Evolutionary conservation across 805 yeast genomes (phyloP).

Genomic region (Priceomyces castillae): DNA sequence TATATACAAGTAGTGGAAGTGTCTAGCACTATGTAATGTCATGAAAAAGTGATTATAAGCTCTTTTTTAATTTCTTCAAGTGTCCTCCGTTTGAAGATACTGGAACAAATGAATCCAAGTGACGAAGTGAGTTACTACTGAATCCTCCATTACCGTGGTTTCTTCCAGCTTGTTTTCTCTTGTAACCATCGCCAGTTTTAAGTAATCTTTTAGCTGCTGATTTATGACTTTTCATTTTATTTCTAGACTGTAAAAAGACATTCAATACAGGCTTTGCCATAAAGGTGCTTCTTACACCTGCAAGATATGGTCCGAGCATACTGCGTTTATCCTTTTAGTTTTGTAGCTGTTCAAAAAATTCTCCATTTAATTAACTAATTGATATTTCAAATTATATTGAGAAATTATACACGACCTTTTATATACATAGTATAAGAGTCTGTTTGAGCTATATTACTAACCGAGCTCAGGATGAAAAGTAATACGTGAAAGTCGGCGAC

Average conservation of each 20-base stretch:
- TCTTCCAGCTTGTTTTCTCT: conserved; percentile 68
- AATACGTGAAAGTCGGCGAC: no score
- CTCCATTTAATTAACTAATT: background rate
- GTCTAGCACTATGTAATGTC: background rate
- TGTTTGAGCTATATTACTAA: no score
- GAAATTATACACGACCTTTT: conserved; percentile 4
- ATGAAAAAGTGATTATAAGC: background rate
- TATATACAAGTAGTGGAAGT: conserved; percentile 1
- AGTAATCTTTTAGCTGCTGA: conserved; percentile 87
- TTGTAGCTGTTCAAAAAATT: conserved; percentile 1
- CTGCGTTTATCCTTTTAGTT: background rate
- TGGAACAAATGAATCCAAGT: conserved; percentile 56
- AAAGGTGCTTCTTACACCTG: conserved; percentile 8
- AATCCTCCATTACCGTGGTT: conserved; percentile 93
- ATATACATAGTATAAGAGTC: no score
- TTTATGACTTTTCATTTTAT: conserved; percentile 72
- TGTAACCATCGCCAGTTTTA: conserved; percentile 63
- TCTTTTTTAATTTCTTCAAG: conserved; percentile 48
- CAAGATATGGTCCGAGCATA: conserved; percentile 6
- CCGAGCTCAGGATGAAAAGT: no score
- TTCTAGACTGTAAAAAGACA: conserved; percentile 37
- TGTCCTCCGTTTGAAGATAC: conserved; percentile 55
- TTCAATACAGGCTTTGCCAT: conserved; percentile 18
- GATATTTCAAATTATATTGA: background rate
- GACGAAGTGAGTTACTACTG: conserved; percentile 58